These are phyloP conservation scores for Penicillium longicatenatum DNA, from an alignment of 495 filamentous ascomycete genomes.

Conservation along the genomic window DNA sequence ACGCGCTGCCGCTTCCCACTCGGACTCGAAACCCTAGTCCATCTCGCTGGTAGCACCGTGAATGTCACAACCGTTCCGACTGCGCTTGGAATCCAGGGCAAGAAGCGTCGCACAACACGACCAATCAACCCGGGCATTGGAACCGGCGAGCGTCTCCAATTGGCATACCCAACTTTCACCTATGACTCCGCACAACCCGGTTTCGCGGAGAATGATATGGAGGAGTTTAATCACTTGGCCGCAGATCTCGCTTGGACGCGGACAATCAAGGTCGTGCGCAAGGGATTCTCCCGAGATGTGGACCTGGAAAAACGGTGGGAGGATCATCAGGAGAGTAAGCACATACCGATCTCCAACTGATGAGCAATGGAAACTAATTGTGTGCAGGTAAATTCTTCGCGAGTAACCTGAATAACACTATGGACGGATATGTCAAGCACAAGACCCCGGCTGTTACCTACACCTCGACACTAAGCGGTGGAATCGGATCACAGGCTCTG, in stretches of 20 bases:
- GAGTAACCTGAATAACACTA: constrained; percentile 44
- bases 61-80: constrained; percentile 48
- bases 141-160: constrained; percentile 47
- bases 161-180: constrained; percentile 45
- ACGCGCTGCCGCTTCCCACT: constrained; percentile 50
- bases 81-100: constrained; percentile 66
- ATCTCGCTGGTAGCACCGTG: constrained; percentile 54
- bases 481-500: constrained; percentile 67
- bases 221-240: constrained; percentile 54
- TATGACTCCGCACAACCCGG: constrained; percentile 53
- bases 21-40: constrained; percentile 51
- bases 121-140: constrained; percentile 56
- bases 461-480: constrained; percentile 66
- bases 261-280: constrained; percentile 49
- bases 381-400: constrained; percentile 49
- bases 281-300: constrained; percentile 59
- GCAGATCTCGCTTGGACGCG: constrained; percentile 59
- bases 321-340: constrained; percentile 49
- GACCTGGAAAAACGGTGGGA: constrained; percentile 64
- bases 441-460: constrained; percentile 58
- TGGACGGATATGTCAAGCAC: constrained; percentile 54
- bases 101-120: constrained; percentile 49
- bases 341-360: background rate
- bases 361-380: background rate
- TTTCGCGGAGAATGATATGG: constrained; percentile 59